These are phyloP conservation scores for Thyridium curvatum DNA, from an alignment of 2,329 filamentous ascomycete species.

Conservation along the genomic window DNA sequence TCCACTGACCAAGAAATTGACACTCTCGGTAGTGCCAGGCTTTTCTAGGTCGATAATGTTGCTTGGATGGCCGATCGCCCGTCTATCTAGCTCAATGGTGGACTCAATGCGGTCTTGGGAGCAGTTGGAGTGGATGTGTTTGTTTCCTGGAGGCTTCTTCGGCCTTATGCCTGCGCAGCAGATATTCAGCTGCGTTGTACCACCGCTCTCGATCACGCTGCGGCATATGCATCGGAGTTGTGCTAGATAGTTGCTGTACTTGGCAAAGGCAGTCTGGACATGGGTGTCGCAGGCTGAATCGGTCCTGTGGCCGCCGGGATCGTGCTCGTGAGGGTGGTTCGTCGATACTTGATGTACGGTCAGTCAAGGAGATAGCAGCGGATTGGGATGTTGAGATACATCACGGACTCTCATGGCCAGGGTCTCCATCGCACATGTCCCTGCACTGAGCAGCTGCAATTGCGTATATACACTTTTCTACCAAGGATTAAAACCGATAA, in stretches of 20 bases:
- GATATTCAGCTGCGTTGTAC: conserved; percentile 1
- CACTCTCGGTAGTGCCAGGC: too few species aligned
- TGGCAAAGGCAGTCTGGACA: conserved; percentile 22
- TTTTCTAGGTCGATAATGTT: too few species aligned
- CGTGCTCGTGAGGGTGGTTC: conserved; percentile 18
- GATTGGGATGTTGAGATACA: neutral
- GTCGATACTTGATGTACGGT: neutral
- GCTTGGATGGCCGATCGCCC: too few species aligned
- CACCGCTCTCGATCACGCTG: conserved; percentile 19
- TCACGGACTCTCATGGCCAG: conserved; percentile 14
- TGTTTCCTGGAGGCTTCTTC: too few species aligned
- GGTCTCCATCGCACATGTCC: conserved; percentile 17
- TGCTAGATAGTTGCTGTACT: conserved; percentile 27
- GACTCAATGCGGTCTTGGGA: too few species aligned
- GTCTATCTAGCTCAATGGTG: too few species aligned
- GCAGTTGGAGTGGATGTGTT: too few species aligned
- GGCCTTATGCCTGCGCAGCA: too few species aligned
- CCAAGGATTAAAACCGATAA: neutral
- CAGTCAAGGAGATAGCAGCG: conserved; percentile 2
- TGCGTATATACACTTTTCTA: conserved; percentile 23
- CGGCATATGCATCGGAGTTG: conserved; percentile 30
- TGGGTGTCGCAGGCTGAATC: conserved; percentile 22
- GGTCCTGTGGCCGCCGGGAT: conserved; percentile 15
- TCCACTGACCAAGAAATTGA: conserved; percentile 19
- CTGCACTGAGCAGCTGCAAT: conserved; percentile 22